Conservation (phyloP, 2,329 filamentous ascomycete species). For the Albifimbria verrucaria region DNA sequence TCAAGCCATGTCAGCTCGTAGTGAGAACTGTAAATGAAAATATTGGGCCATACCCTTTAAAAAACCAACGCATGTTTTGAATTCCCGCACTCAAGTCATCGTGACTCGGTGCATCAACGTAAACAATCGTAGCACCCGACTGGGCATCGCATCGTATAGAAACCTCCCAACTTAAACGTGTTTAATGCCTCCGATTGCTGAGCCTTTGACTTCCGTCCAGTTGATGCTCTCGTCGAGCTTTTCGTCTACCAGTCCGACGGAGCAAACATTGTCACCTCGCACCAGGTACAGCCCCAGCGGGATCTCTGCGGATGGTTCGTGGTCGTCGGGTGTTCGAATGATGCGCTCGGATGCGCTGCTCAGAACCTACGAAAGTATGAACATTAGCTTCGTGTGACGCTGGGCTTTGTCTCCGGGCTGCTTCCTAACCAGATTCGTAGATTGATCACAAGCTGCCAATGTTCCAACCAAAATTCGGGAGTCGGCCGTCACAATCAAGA, state of each 20-base stretch:
- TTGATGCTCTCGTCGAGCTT: constrained; percentile 85
- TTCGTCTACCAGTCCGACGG: constrained; percentile 88
- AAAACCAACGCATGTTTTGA: not conserved
- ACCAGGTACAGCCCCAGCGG: constrained; percentile 88
- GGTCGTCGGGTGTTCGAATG: constrained; percentile 80
- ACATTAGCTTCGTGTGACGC: constrained; percentile 11
- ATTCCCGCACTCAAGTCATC: constrained; percentile 3
- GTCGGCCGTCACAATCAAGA: constrained; percentile 87
- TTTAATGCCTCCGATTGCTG: constrained; percentile 80
- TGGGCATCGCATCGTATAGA: too few relatives aligned
- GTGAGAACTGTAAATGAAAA: not conserved
- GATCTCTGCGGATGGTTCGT: constrained; percentile 75
- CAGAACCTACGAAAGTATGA: constrained; percentile 56
- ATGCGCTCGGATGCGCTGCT: constrained; percentile 82
- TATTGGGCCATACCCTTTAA: constrained; percentile 12
- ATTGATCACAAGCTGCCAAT: constrained; percentile 82
- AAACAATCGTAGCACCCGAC: too few relatives aligned
- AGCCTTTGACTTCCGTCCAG: constrained; percentile 86
- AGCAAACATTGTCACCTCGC: constrained; percentile 88
- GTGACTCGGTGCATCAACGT: too few relatives aligned
- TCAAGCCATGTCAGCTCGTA: constrained; percentile 11
- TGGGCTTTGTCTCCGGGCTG: too few relatives aligned
- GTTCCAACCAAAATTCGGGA: constrained; percentile 82
- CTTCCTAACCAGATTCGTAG: constrained; percentile 89
- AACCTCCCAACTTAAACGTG: too few relatives aligned